Percentiles rank a stretch among this genome's conserved stretches.
phyloP scores from a whole-genome alignment of 1,284 basidiomycete species.

The Puccinia coronata region DNA sequence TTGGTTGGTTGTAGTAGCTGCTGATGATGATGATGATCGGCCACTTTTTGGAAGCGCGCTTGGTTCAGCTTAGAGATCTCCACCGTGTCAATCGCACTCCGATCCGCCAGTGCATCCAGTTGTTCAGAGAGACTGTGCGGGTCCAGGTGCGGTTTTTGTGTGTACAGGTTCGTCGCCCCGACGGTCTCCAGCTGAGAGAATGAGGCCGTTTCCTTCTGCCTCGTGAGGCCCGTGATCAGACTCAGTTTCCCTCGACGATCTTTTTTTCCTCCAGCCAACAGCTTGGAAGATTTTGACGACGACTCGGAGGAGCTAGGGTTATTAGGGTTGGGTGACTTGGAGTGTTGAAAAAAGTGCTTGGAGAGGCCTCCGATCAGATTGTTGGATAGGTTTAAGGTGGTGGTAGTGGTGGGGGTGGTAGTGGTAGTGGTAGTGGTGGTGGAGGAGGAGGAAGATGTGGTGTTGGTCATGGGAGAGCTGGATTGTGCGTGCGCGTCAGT shows the following conservation, averaged over 20 bases:
- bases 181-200: constrained; percentile 11
- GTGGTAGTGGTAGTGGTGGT: no score
- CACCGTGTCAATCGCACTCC: constrained; percentile 14
- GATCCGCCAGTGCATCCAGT: constrained; percentile 14
- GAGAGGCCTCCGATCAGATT: constrained; percentile 3
- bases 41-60: neutral
- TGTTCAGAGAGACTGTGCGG: constrained; percentile 23
- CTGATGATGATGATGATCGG: neutral
- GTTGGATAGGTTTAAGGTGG: neutral
- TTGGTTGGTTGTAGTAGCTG: neutral
- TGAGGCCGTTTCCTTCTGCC: neutral
- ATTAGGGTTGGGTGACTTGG: neutral
- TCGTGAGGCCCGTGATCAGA: no score
- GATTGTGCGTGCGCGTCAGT: neutral
- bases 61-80: constrained; percentile 14
- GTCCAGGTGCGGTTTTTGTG: constrained; percentile 1
- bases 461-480: neutral
- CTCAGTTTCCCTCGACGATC: neutral
- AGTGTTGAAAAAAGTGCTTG: neutral
- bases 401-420: neutral
- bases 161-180: neutral
- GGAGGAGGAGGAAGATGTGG: no score
- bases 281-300: constrained; percentile 1
- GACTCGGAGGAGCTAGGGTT: no score
- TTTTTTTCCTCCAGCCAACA: neutral